These are phyloP conservation scores for Thymus mandschuricus DNA, from an alignment of 257 asterid genomes.

Conservation along the genomic window DNA sequence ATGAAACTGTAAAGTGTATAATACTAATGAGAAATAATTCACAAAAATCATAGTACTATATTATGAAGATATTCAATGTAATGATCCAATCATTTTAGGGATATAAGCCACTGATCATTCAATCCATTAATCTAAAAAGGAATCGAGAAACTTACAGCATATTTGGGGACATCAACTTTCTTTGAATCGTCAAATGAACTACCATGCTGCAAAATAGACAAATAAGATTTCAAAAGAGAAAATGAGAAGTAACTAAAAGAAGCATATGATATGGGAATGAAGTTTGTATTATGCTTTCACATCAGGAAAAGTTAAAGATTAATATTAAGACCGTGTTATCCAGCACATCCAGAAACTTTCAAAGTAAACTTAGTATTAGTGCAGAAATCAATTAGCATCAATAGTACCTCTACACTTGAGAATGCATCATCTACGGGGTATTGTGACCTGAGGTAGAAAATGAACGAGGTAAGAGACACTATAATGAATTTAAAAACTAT, in stretches of 20 bases:
- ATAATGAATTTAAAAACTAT: neutral
- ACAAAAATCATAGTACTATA: neutral
- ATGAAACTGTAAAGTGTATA: neutral
- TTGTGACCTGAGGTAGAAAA: constrained; percentile 40
- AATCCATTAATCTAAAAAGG: constrained; percentile 21
- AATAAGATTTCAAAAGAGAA: constrained; percentile 22
- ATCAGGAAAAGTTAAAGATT: neutral
- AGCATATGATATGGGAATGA: constrained; percentile 10
- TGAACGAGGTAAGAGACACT: constrained; percentile 16
- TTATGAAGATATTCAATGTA: constrained; percentile 12
- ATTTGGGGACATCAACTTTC: constrained; percentile 64
- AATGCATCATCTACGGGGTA: constrained; percentile 33
- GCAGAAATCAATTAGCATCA: constrained; percentile 15
- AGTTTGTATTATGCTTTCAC: neutral
- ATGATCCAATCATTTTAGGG: constrained; percentile 16
- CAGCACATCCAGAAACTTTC: constrained; percentile 5
- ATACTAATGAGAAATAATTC: no score
- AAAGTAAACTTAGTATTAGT: constrained; percentile 6
- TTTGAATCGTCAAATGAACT: constrained; percentile 38
- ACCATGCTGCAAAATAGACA: constrained; percentile 52
- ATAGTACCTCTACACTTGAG: constrained; percentile 45
- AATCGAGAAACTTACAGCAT: constrained; percentile 74
- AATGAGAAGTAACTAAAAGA: neutral
- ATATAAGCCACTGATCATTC: constrained; percentile 2
- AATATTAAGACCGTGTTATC: constrained; percentile 22